Evolutionary conservation across 768 basidiomycete genomes (phyloP), one percentile per base, ranked within the genome.

Genomic region (Trametes coccinea): DNA sequence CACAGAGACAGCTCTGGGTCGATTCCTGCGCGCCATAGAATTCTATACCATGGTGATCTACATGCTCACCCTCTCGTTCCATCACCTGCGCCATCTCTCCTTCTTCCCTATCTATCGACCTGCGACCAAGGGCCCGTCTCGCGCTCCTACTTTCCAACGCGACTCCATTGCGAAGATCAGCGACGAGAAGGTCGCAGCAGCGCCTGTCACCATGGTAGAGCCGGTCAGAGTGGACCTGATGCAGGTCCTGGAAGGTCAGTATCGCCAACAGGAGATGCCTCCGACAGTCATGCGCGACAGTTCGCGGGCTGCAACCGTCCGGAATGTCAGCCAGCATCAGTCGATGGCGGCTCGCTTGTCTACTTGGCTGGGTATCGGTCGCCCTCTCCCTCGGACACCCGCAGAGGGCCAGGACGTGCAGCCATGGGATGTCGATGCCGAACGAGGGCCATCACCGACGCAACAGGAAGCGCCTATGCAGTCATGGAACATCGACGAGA

Each of bases 1-100:
- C 68, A 83, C 89, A 2, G 90, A 92, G 73, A 83, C 82, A 5
- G 77, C 79, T 9, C 74, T 88, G 1, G 90, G 90, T n/a, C 84
- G 87, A 48, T 83, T 91, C 66, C 71, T 84, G 53, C 76, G 85
- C 65, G 86, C 84, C 13, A 72, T 85, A 37, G 86, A 88, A 67
- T 66, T 86, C 27, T 92, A 86, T 68, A 78, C 85, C 45, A 72
- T 87, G 46, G 76, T 88, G 58, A 71, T 89, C n/a, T 83, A 80
- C 68, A 73, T 79, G 61, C 80, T 88, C 61, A 75, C 87, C 53
- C 67, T 73, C 37, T 73, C 79, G n/a, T 76, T 82, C 67, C 71
- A 71, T 56, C 53, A 66, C 37, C 67, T 59, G 39, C 61, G 72
- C 47, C 56, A 66, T n/a, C 56, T 51, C 9, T 67, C 62, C 16